phyloP scores from a whole-genome alignment of 1,139 yeast genomes.

The Saccharomyces hybrid region DNA sequence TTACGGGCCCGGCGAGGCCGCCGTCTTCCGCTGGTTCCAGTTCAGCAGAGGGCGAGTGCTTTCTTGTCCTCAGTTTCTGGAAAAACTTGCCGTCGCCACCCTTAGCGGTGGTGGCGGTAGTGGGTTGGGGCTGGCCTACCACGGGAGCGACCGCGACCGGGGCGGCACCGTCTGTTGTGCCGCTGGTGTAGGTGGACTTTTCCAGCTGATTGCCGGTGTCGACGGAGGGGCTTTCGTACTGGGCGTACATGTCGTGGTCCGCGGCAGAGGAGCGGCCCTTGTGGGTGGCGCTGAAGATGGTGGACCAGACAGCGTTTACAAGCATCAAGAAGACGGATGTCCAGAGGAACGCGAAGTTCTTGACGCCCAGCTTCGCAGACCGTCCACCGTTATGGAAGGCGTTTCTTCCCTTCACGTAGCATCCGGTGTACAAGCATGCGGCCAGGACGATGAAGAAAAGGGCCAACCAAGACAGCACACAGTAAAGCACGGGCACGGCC shows the following conservation, averaged over 20 bases:
- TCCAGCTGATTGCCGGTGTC: conserved; percentile 2
- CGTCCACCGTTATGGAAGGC: conserved; percentile 44
- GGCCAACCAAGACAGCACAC: conserved; percentile 37
- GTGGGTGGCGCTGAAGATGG: conserved; percentile 7
- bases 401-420: conserved; percentile 52
- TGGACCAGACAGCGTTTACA: conserved; percentile 28
- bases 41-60: background rate
- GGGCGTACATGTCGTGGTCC: conserved; percentile 1
- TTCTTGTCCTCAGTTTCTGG: background rate
- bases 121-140: background rate
- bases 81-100: background rate
- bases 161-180: conserved; percentile 1
- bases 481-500: conserved; percentile 31
- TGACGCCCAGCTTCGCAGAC: conserved; percentile 46
- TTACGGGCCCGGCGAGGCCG: background rate
- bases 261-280: conserved; percentile 1
- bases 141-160: background rate
- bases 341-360: conserved; percentile 60
- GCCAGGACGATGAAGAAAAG: conserved; percentile 50
- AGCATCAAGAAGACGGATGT: conserved; percentile 44
- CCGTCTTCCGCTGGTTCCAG: background rate
- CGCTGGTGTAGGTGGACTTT: conserved; percentile 1
- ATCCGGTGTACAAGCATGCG: conserved; percentile 58
- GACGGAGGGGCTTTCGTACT: conserved; percentile 1
- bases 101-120: background rate